Percentiles rank a stretch among this genome's conserved stretches.
phyloP scores from a whole-genome alignment of 176 grass and related monocot species.

The Oryza coarctata region DNA sequence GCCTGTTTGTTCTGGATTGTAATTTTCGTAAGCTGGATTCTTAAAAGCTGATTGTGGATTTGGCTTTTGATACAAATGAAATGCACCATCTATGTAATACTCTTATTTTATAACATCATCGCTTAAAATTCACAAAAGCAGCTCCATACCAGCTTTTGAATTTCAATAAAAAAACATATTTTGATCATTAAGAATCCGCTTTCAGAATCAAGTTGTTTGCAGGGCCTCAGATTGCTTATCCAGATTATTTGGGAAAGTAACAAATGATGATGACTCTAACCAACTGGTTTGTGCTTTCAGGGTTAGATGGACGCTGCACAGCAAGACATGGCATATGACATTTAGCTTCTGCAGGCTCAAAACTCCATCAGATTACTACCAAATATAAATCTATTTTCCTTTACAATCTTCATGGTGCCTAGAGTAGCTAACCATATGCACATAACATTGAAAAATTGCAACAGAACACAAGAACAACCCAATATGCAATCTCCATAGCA shows the following conservation, averaged over 20 bases:
- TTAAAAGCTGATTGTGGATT: no score
- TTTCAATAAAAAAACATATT: no score
- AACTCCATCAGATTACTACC: not conserved
- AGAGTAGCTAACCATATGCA: not conserved
- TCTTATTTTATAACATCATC: no score
- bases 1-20: no score
- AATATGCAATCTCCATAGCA: not conserved
- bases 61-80: no score
- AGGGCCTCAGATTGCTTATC: not conserved
- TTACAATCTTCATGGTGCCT: not conserved
- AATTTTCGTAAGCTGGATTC: no score
- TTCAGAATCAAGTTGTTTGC: no score
- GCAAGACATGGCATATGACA: conserved; percentile 7
- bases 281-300: not conserved
- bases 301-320: not conserved
- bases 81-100: no score
- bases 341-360: not conserved
- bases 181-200: no score
- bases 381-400: not conserved
- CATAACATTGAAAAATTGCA: not conserved
- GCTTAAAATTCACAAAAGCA: no score
- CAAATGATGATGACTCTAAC: not conserved
- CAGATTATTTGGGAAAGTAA: conserved; percentile 1
- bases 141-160: no score
- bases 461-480: not conserved